These are phyloP conservation scores for Hypoxylon sp. DNA, from an alignment of 2,329 filamentous ascomycete genomes.

Conservation along the genomic window DNA sequence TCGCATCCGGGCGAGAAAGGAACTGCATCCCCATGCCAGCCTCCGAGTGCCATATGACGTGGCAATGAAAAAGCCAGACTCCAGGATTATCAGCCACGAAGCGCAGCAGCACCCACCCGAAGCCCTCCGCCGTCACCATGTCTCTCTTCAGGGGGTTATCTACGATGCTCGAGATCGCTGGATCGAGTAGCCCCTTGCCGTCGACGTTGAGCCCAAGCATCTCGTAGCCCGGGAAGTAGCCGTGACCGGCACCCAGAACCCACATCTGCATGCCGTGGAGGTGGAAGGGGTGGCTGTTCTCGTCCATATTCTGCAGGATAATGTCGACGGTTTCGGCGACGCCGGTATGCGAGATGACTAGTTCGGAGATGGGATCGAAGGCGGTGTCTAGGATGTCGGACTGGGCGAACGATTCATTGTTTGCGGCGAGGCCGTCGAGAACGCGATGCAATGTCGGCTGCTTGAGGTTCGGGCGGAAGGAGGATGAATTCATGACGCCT, in stretches of 20 bases:
- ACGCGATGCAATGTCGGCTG: conserved; percentile 61
- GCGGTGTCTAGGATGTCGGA: conserved; percentile 62
- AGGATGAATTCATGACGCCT: conserved; percentile 66
- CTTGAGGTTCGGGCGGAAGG: conserved; percentile 58
- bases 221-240: conserved; percentile 58
- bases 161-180: conserved; percentile 46
- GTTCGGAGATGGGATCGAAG: conserved; percentile 53
- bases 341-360: conserved; percentile 64
- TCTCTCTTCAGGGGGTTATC: conserved; percentile 59
- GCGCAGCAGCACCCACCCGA: conserved; percentile 59
- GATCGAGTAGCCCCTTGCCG: conserved; percentile 48
- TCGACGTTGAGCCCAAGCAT: conserved; percentile 46
- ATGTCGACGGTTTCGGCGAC: conserved; percentile 62
- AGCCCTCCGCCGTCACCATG: conserved; percentile 54
- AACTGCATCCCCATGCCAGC: conserved; percentile 53
- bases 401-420: conserved; percentile 57
- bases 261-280: conserved; percentile 71
- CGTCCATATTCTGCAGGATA: conserved; percentile 69
- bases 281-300: conserved; percentile 71
- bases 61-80: conserved; percentile 53
- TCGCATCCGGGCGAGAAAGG: conserved; percentile 56
- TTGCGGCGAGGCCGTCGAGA: conserved; percentile 53
- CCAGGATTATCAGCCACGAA: conserved; percentile 61
- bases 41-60: conserved; percentile 51
- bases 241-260: conserved; percentile 68